These are phyloP conservation scores for Amoebophrya sp. DNA, from an alignment of 169 alveolate genomes.

Conservation along the genomic window DNA sequence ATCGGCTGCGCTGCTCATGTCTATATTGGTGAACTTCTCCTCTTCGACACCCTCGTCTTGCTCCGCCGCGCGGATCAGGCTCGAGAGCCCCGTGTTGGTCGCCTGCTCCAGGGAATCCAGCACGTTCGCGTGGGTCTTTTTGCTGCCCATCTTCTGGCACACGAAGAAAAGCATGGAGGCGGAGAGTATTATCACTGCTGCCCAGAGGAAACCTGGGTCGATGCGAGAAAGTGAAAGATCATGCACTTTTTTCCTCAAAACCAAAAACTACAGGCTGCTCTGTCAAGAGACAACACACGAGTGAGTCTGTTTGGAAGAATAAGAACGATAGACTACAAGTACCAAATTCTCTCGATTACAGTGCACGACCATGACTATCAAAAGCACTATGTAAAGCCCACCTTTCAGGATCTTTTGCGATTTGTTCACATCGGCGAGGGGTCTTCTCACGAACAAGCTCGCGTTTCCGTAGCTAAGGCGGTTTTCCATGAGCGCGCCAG, in stretches of 20 bases:
- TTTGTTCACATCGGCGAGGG: neutral
- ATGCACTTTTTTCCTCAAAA: no score
- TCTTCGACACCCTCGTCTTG: neutral
- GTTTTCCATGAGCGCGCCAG: neutral
- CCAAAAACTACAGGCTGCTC: no score
- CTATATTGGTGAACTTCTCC: neutral
- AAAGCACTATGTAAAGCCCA: no score
- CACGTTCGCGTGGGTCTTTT: neutral
- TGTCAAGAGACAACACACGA: no score
- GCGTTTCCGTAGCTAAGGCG: neutral
- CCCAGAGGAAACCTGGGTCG: conserved; percentile 4
- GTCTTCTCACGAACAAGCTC: neutral
- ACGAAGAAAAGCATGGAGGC: neutral
- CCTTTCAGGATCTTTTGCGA: neutral
- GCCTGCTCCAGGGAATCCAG: neutral
- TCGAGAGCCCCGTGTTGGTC: neutral
- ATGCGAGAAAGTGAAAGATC: no score
- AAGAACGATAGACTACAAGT: no score
- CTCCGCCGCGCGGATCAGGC: neutral
- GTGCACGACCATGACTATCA: no score
- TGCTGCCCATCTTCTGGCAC: neutral
- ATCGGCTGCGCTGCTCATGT: neutral
- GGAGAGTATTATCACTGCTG: neutral
- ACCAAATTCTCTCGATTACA: no score
- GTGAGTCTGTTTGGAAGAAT: no score